A percentile compares a stretch with the other conserved stretches of the same genome.
phyloP scores from a whole-genome alignment of 73 alveolate species.

The Blepharisma japonicum region DNA sequence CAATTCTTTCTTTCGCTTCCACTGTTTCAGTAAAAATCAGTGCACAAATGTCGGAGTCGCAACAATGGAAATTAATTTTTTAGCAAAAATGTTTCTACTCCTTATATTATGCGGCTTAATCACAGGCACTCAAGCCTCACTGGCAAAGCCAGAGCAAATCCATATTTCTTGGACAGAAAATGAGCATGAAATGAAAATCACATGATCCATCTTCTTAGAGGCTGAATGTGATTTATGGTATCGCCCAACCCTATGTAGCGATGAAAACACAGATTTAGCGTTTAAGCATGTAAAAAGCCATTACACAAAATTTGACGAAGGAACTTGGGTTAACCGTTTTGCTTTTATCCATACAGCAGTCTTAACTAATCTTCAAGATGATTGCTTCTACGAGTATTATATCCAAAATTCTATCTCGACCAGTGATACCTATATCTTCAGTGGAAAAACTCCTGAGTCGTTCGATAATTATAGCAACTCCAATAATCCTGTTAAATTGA shows the following conservation, averaged over 20 bases:
- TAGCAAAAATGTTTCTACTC: no score
- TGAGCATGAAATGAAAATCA: slow-evolving; percentile 10
- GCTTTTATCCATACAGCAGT: slow-evolving; percentile 19
- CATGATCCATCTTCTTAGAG: not conserved
- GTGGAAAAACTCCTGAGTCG: not conserved
- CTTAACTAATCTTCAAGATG: not conserved
- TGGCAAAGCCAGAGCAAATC: not conserved
- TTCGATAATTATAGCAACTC: not conserved
- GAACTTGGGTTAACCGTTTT: not conserved
- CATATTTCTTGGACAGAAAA: slow-evolving; percentile 29
- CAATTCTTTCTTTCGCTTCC: no score
- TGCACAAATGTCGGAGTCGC: no score
- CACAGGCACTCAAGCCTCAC: not conserved
- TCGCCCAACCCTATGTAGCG: no score
- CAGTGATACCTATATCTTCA: not conserved
- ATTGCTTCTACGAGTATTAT: not conserved
- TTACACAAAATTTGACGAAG: not conserved
- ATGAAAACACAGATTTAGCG: no score
- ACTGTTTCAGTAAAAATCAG: no score
- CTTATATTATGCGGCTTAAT: no score
- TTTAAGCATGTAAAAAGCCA: no score
- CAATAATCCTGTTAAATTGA: not conserved
- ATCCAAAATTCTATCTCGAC: not conserved
- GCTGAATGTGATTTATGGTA: no score
- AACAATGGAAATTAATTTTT: no score